Conservation (phyloP, 495 filamentous ascomycete species). For the Clavariopsis aquatica region DNA sequence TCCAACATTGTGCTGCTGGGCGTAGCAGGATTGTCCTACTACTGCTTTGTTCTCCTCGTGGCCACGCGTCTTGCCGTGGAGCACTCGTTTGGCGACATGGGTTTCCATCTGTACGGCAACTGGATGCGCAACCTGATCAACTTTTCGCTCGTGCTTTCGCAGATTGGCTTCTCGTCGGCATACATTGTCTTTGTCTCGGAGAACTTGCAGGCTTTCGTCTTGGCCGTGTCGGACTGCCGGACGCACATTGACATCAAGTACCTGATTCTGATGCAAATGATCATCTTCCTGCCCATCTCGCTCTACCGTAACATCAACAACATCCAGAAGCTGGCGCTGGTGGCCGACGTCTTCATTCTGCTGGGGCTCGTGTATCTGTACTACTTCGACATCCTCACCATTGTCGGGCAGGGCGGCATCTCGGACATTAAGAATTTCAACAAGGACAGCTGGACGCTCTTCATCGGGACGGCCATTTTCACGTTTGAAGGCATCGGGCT, state of each 20-base stretch:
- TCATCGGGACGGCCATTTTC: conserved; percentile 98
- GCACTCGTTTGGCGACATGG: conserved; percentile 94
- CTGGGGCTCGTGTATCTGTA: conserved; percentile 91
- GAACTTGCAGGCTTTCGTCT: conserved; percentile 91
- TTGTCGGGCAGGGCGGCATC: conserved; percentile 70
- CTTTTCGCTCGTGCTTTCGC: conserved; percentile 85
- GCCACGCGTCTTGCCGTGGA: conserved; percentile 79
- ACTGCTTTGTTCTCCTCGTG: conserved; percentile 93
- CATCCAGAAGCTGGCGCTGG: conserved; percentile 73
- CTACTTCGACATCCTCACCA: conserved; percentile 90
- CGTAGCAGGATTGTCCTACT: conserved; percentile 84
- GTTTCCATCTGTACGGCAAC: conserved; percentile 84
- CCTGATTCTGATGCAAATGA: conserved; percentile 88
- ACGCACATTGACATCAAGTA: conserved; percentile 79
- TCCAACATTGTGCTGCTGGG: conserved; percentile 84
- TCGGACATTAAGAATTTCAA: conserved; percentile 89
- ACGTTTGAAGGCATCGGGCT: conserved; percentile 97
- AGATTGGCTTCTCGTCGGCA: conserved; percentile 93
- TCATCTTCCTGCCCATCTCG: conserved; percentile 90
- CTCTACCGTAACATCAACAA: conserved; percentile 95
- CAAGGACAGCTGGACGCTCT: conserved; percentile 83
- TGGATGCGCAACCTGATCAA: conserved; percentile 87
- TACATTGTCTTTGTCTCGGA: conserved; percentile 98
- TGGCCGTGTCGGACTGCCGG: conserved; percentile 77
- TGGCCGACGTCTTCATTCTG: conserved; percentile 92